Evolutionary conservation across 768 basidiomycete species (phyloP), one percentile per base, ranked within the genome.

Genomic region (Lactarius deliciosus): DNA sequence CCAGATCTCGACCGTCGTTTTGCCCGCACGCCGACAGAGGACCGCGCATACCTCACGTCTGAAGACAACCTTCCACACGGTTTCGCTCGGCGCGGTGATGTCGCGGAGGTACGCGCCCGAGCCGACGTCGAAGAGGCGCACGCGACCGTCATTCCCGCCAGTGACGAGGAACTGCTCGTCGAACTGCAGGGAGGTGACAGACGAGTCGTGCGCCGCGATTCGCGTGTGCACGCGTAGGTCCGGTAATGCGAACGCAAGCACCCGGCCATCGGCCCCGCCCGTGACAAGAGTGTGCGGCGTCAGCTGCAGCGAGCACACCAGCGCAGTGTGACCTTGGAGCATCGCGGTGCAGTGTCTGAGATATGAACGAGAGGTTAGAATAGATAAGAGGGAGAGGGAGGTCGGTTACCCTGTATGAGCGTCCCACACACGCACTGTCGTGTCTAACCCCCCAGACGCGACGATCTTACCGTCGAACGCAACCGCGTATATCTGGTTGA

Each of bases 381-480:
- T 28, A 9, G 5, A 18, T 28, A 40, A 18, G 13, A 22, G 10
- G 9, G 32, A 72, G 32, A 45, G 41, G 40, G 64, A 41, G 58
- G 60, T 69, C 61, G 83, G 83, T 68, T 86, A 84, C 0, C 86
- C 85, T 0, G 91, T 80, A 63, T 92, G 83, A 7, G 89, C 92
- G 71, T 99, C 96, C 96, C 96, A 99, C 59, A 97, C 90, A 73
- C 97, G 96, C 62, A 98, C 95, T 22, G 97, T 94, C 69, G 98
- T 98, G 76, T 98, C 97, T 74, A 98, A 97, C 0, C 95, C 96
- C 2, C 96, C 96, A 70, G 92, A 94, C 0, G 96, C 96, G 28
- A 99, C 82, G 22, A 96, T 80, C 75, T 94, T 90, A 0, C 95
- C 94, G 70, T 96, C 96, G 2, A 81, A 98, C 64, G 87, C 88